Conservation (phyloP, 2,329 filamentous ascomycete species). For the Pseudopyricularia javanii region DNA sequence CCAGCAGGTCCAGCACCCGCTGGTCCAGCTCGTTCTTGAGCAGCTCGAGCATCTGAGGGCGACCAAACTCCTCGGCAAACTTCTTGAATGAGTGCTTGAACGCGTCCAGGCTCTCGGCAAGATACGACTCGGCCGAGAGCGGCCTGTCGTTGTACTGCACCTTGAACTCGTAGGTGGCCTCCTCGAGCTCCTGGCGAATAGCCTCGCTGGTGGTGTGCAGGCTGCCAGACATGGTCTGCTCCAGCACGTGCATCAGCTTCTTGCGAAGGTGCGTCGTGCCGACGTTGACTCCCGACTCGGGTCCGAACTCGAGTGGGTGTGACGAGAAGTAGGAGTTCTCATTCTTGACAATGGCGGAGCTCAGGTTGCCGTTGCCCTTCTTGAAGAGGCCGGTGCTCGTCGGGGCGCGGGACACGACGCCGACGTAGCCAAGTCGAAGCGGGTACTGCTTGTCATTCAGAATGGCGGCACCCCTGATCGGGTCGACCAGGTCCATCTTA, state of each 20-base stretch:
- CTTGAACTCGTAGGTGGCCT: conserved; percentile 97
- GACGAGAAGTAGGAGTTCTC: conserved; percentile 78
- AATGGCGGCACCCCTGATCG: conserved; percentile 63
- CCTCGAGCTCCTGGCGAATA: conserved; percentile 88
- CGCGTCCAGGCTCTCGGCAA: conserved; percentile 85
- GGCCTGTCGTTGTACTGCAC: conserved; percentile 98
- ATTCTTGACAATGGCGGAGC: conserved; percentile 71
- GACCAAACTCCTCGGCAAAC: conserved; percentile 80
- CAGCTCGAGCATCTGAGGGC: conserved; percentile 77
- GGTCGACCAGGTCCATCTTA: conserved; percentile 95
- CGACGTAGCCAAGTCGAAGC: conserved; percentile 87
- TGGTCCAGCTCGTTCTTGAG: conserved; percentile 91
- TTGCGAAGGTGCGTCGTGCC: conserved; percentile 81
- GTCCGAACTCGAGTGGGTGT: conserved; percentile 69
- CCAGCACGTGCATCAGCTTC: conserved; percentile 93
- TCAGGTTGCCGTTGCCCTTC: conserved; percentile 67
- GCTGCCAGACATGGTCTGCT: conserved; percentile 93
- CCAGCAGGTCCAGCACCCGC: conserved; percentile 82
- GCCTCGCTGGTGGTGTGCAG: conserved; percentile 82
- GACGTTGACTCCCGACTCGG: conserved; percentile 58
- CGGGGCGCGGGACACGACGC: conserved; percentile 80
- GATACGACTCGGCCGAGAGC: conserved; percentile 87
- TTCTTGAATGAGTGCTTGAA: conserved; percentile 98
- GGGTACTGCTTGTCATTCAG: conserved; percentile 87
- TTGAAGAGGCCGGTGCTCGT: conserved; percentile 64